Conservation (phyloP, 2,329 filamentous ascomycete genomes). For the Penicillium sp. region DNA sequence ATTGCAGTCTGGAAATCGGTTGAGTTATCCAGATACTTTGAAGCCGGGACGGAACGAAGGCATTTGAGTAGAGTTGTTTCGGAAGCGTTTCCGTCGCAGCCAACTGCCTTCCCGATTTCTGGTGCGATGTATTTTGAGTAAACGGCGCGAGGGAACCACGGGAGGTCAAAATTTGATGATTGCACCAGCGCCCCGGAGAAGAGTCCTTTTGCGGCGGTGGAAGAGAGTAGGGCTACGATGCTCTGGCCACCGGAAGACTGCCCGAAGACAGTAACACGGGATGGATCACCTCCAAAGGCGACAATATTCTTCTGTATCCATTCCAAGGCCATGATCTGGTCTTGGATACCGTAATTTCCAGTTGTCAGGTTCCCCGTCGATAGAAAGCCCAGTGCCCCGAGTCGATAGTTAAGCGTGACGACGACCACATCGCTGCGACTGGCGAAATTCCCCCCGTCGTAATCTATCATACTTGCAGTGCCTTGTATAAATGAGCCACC, state of each 20-base stretch:
- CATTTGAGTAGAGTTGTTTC: conserved; percentile 17
- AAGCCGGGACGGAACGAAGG: conserved; percentile 22
- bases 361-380: conserved; percentile 32
- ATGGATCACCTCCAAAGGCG: conserved; percentile 29
- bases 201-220: conserved; percentile 22
- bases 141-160: conserved; percentile 25
- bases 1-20: conserved; percentile 14
- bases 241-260: conserved; percentile 49
- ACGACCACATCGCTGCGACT: conserved; percentile 36
- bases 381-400: conserved; percentile 32
- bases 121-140: conserved; percentile 22
- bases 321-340: conserved; percentile 32
- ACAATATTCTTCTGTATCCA: conserved; percentile 27
- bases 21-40: conserved; percentile 20
- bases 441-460: conserved; percentile 37
- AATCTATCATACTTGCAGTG: conserved; percentile 23
- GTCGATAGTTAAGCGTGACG: conserved; percentile 35
- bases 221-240: conserved; percentile 37
- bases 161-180: conserved; percentile 24
- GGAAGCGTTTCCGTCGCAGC: conserved; percentile 14
- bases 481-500: conserved; percentile 31
- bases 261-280: conserved; percentile 34
- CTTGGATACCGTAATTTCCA: conserved; percentile 31
- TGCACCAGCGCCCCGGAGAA: conserved; percentile 28
- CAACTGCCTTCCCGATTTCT: conserved; percentile 19